phyloP scores from a whole-genome alignment of 2,329 filamentous ascomycete species.

The Blastomyces silverae region DNA sequence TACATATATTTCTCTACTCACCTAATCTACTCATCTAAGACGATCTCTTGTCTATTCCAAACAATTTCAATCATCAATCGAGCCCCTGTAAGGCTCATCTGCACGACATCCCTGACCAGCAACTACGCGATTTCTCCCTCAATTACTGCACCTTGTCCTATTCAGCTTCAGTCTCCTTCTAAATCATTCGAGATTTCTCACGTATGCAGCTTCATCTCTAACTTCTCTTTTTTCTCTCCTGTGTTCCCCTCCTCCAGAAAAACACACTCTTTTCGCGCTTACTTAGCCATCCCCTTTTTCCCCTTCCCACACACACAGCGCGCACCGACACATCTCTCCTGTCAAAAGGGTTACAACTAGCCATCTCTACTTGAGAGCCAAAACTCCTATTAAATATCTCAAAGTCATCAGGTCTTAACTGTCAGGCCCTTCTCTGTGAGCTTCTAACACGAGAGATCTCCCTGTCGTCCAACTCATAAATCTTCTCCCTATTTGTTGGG shows the following conservation, averaged over 20 bases:
- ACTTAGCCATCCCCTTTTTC: not conserved
- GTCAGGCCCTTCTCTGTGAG: not conserved
- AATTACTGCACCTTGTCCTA: not conserved
- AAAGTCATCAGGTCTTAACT: not conserved
- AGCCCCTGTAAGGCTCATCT: not conserved
- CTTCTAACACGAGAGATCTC: conserved; percentile 2
- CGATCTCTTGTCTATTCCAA: not conserved
- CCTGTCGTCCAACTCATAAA: conserved; percentile 19
- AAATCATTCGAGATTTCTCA: not conserved
- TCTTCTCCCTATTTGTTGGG: conserved; percentile 21
- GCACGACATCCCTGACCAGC: not conserved
- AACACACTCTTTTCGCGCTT: conserved; percentile 14
- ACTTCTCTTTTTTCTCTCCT: conserved; percentile 8
- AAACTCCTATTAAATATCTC: not conserved
- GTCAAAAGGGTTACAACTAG: not conserved
- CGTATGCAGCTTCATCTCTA: conserved; percentile 8
- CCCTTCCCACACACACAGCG: not conserved
- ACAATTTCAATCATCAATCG: not conserved
- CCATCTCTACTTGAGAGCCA: not conserved
- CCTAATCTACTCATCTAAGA: no score
- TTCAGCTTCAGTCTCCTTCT: conserved; percentile 4
- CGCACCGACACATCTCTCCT: not conserved
- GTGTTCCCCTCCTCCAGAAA: conserved; percentile 7
- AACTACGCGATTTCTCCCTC: not conserved
- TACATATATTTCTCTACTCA: not conserved